These are phyloP conservation scores for Suillus subaureus DNA, from an alignment of 768 basidiomycete genomes.

Conservation along the genomic window DNA sequence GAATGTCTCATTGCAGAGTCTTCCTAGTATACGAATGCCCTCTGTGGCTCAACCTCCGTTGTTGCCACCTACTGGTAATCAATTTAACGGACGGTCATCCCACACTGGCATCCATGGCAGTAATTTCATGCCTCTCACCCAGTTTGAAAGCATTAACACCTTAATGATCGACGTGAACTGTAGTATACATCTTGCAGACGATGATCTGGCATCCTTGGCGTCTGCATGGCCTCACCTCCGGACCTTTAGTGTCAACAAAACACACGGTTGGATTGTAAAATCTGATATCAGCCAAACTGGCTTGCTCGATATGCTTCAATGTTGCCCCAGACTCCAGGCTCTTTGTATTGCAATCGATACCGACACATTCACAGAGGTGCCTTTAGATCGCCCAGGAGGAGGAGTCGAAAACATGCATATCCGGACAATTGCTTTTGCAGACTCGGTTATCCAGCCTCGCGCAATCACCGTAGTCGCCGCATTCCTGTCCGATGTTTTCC, in stretches of 20 bases:
- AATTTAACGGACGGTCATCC: background rate
- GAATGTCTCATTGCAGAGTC: background rate
- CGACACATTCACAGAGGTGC: background rate
- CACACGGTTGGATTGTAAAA: background rate
- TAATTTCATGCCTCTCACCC: background rate
- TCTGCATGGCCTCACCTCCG: background rate
- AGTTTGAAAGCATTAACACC: background rate
- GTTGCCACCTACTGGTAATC: background rate
- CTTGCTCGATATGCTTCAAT: background rate
- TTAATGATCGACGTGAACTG: background rate
- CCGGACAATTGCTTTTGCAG: background rate
- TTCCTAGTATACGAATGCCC: background rate
- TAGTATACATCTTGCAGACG: background rate
- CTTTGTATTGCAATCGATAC: background rate
- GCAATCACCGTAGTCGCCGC: background rate
- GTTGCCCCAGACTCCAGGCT: background rate
- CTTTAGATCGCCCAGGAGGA: background rate
- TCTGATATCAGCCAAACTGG: background rate
- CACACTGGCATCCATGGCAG: background rate
- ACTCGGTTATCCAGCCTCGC: background rate
- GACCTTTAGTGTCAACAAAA: background rate
- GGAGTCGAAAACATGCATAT: background rate
- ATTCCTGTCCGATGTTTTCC: slow-evolving; percentile 3
- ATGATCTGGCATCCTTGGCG: background rate
- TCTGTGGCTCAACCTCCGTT: background rate